Evolutionary conservation across 768 basidiomycete genomes (phyloP), one percentile per base, ranked within the genome.

Genomic region (Flagelloscypha sp.): DNA sequence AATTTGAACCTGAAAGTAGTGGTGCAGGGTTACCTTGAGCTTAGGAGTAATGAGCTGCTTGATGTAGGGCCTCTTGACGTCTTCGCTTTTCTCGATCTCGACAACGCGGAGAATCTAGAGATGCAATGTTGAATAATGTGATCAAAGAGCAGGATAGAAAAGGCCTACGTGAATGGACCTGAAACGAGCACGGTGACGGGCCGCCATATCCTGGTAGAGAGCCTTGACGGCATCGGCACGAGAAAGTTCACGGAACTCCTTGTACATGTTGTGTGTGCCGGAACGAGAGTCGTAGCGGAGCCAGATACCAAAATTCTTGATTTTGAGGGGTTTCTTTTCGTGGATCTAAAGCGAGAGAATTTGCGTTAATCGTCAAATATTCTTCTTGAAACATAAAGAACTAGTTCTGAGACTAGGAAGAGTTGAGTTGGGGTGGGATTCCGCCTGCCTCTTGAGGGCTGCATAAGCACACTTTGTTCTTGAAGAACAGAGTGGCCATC

Each of bases 271-370:
- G 82, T 98, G 95, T 30, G 95, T 99, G 45, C 95, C 95, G 34
- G 93, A 95, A 52, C 94, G 90, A 36, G 94, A 98, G 68, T 99
- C 95, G 66, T 99, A 99, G 52, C 94, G 86, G 59, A 99, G 66
- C 95, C 95, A 98, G 68, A 99, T 87, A 48, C 95, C 95, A 58
- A 99, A 97, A 83, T 95, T 98, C 79, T 99, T 98, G 63, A 97
- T 85, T 70, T 93, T 93, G 63, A 95, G 58, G 16, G 95, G 95
- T 65, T 84, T 89, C 77, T 88, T 93, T 72, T 98, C 94, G 57
- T 84, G 78, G 59, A 98, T 97, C 93, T 97, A 77, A 9, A 54
- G 24, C n/a, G n/a, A n/a, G n/a, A n/a, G n/a, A n/a, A n/a, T n/a
- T n/a, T n/a, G n/a, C n/a, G n/a, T n/a, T n/a, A n/a, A n/a, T n/a